Percentiles rank a stretch among this genome's conserved stretches.
phyloP scores from a whole-genome alignment of 116 monocot genomes.

The Zostera marina region DNA sequence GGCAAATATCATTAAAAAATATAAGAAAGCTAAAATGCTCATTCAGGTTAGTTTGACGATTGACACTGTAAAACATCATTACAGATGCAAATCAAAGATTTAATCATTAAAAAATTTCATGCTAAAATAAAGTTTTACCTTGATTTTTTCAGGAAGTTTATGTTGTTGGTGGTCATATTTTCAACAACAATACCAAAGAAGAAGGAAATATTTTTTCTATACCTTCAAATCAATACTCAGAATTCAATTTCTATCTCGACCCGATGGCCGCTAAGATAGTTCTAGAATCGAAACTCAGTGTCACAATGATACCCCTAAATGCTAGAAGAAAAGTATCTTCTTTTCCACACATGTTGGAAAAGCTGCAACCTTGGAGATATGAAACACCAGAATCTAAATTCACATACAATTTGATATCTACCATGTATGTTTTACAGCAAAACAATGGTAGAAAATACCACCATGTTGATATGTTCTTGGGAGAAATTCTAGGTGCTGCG shows the following conservation, averaged over 20 bases:
- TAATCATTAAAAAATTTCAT: too few species aligned
- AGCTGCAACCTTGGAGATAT: conserved; percentile 11
- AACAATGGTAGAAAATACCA: conserved; percentile 32
- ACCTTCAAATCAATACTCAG: conserved; percentile 54
- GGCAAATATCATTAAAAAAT: conserved; percentile 51
- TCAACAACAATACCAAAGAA: conserved; percentile 3
- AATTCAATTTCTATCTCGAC: conserved; percentile 91
- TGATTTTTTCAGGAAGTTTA: conserved; percentile 34
- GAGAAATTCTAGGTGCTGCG: conserved; percentile 69
- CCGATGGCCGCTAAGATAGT: conserved; percentile 62
- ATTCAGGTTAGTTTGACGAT: conserved; percentile 38
- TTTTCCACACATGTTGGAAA: conserved; percentile 26
- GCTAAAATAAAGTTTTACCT: neutral
- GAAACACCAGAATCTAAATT: conserved; percentile 58
- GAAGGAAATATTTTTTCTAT: conserved; percentile 65
- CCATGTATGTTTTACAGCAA: conserved; percentile 30
- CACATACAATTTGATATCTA: conserved; percentile 20
- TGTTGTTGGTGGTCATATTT: conserved; percentile 61
- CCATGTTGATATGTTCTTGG: conserved; percentile 42
- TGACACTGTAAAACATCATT: too few species aligned
- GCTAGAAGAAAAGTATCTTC: conserved; percentile 35
- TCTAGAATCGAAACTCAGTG: conserved; percentile 36
- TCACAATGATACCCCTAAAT: conserved; percentile 61
- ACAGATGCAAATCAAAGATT: too few species aligned
- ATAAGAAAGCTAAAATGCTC: conserved; percentile 29